These are phyloP conservation scores for Miscanthus lutarioriparius DNA, from an alignment of 176 grass and related monocot genomes.

Conservation along the genomic window DNA sequence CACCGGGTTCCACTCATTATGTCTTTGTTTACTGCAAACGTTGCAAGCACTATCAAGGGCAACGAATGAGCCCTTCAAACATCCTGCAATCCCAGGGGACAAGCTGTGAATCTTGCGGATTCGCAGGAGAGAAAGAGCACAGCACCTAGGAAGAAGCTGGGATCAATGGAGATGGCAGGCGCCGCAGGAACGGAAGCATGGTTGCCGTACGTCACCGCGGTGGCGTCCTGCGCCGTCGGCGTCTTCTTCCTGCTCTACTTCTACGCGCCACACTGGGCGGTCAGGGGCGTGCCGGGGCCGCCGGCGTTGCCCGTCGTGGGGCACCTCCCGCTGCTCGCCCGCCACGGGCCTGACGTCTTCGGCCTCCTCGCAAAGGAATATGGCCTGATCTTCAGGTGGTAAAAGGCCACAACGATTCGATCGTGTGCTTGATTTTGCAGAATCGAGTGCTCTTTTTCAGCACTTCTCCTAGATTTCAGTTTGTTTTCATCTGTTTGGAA, in stretches of 20 bases:
- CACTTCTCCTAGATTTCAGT: background rate
- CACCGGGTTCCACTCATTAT: background rate
- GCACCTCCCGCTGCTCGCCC: slow-evolving; percentile 68
- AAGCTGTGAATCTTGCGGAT: background rate
- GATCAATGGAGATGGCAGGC: slow-evolving; percentile 23
- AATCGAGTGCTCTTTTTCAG: background rate
- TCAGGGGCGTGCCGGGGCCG: slow-evolving; percentile 59
- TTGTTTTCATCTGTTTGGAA: background rate
- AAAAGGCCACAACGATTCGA: background rate
- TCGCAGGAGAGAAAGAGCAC: background rate
- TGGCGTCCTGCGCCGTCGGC: slow-evolving; percentile 27
- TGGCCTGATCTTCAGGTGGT: slow-evolving; percentile 66
- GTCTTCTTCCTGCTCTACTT: slow-evolving; percentile 56
- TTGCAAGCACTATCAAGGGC: background rate
- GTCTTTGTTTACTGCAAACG: background rate
- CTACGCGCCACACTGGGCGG: slow-evolving; percentile 60
- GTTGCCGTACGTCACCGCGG: slow-evolving; percentile 18
- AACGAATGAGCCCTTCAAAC: background rate
- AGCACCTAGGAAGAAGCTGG: background rate
- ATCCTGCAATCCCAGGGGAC: background rate
- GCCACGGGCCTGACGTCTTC: slow-evolving; percentile 68
- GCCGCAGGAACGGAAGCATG: background rate
- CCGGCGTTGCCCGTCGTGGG: slow-evolving; percentile 50
- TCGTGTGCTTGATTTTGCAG: background rate
- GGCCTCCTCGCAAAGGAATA: slow-evolving; percentile 55